Evolutionary conservation across 805 yeast species (phyloP).

Genomic region (Starmerella potacharoeniae): DNA sequence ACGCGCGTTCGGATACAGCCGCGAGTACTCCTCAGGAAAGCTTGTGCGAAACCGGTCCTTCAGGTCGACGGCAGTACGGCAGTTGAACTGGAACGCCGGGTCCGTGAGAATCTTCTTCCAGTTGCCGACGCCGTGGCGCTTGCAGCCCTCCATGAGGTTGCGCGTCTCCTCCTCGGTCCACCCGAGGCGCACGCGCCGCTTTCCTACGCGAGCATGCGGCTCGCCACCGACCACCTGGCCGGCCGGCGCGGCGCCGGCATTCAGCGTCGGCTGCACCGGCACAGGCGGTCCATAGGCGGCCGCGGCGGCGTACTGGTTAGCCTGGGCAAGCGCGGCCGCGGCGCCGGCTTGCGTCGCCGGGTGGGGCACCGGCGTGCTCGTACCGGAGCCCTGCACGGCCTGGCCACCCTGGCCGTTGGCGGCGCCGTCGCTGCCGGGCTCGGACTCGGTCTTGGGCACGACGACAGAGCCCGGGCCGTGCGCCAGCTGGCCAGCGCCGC

Average conservation of each 20-base stretch:
- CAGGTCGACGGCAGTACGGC: constrained; percentile 37
- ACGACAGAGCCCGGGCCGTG: not conserved
- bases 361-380: constrained; percentile 4
- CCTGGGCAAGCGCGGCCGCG: constrained; percentile 12
- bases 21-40: constrained; percentile 36
- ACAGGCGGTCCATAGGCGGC: constrained; percentile 22
- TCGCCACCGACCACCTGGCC: constrained; percentile 11
- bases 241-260: not conserved
- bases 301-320: constrained; percentile 21
- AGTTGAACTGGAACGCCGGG: constrained; percentile 31
- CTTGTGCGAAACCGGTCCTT: constrained; percentile 37
- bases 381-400: constrained; percentile 6
- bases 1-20: constrained; percentile 36
- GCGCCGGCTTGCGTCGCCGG: constrained; percentile 12
- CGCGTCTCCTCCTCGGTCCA: constrained; percentile 37
- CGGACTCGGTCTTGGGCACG: constrained; percentile 6
- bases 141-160: constrained; percentile 35
- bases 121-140: constrained; percentile 35
- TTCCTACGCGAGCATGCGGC: constrained; percentile 24
- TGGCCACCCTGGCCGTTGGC: constrained; percentile 11
- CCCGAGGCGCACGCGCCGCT: constrained; percentile 30
- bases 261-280: constrained; percentile 12
- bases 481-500: constrained; percentile 9
- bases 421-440: constrained; percentile 5
- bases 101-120: constrained; percentile 38